Percentiles rank a stretch among this genome's conserved stretches.
Conservation (phyloP, 2,329 filamentous ascomycete species). For the Colletotrichum sp. region DNA sequence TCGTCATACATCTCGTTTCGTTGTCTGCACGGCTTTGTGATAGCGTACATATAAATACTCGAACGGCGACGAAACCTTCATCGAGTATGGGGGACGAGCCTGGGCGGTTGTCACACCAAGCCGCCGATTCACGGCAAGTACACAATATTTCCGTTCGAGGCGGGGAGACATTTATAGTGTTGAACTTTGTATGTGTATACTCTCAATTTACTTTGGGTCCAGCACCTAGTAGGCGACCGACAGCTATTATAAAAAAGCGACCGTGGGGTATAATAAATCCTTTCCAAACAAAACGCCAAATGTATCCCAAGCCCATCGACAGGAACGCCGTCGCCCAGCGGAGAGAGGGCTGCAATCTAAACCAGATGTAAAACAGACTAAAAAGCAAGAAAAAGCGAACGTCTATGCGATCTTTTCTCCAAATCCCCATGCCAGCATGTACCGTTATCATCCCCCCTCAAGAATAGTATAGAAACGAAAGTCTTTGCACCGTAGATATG, state of each 20-base stretch:
- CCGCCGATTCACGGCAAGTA: not conserved
- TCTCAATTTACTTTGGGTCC: not conserved
- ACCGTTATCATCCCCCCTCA: not conserved
- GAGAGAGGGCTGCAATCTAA: not conserved
- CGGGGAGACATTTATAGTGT: not conserved
- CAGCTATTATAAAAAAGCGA: not conserved
- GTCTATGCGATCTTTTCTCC: not conserved
- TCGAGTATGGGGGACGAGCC: accelerated
- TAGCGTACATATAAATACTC: not conserved
- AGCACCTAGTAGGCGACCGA: not conserved
- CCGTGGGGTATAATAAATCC: not conserved
- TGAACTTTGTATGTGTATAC: not conserved
- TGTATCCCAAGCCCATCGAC: not conserved
- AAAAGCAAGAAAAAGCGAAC: not conserved
- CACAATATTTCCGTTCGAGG: not conserved
- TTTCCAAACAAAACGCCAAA: not conserved
- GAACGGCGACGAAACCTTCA: not conserved
- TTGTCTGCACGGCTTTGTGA: not conserved
- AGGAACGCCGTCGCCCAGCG: not conserved
- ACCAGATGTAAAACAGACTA: not conserved
- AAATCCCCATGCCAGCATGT: not conserved
- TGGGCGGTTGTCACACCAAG: not conserved
- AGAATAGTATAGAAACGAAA: not conserved
- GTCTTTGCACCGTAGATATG: not conserved
- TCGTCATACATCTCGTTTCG: not conserved